Base-by-base conservation (phyloP, 2,329 filamentous ascomycete species). In the Phaeophleospora eucalypticola region DNA sequence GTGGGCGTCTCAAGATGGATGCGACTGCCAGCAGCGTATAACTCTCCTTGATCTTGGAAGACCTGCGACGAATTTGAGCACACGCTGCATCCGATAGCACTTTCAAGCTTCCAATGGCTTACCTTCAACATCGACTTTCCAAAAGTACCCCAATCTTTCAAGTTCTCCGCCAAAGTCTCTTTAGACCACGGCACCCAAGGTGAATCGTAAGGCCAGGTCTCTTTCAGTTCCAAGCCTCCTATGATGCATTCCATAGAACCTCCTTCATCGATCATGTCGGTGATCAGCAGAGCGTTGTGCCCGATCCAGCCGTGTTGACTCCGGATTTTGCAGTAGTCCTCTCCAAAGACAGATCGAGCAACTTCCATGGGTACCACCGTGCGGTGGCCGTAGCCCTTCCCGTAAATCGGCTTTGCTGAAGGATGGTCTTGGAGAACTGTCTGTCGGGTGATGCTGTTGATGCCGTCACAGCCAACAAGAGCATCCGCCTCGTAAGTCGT, bases 201-300 rank as follows among this genome's bases (percentile, higher is more conserved):
- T 29, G 32, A 37, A 12, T 36, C 12, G 33, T 49, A 24, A 7
- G 32, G 36, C 41, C 41, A 41, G 9, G 24, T 19, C 15, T 12
- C 34, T 16, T 18, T 19, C 14, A 41, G 24, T n/a, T 34, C 35
- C 37, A 41, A 36, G 21, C 41, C 41, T 18, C 34, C 46, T n/a
- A 45, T 36, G 1, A 45, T 36, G 12, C 4, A 35, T 15, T 49
- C 35, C 41, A 45, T 45, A 16, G 36, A 35, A 9, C 42, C 18
- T 17, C 46, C 46, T 17, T 49, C 17, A n/a, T 49, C 41, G 8
- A 49, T 29, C 14, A 37, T 39, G 42, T 44, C 41, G n/a, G 46
- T 49, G 4, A 49, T 19, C 1, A 49, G 37, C 17, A 44, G 35
- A 9, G 40, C 42, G 14, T 36, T 36, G 6, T 41, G 15, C 4